Evolutionary conservation across 83 land plant species (phyloP).

Genomic region (Diphasiastrum complanatum): DNA sequence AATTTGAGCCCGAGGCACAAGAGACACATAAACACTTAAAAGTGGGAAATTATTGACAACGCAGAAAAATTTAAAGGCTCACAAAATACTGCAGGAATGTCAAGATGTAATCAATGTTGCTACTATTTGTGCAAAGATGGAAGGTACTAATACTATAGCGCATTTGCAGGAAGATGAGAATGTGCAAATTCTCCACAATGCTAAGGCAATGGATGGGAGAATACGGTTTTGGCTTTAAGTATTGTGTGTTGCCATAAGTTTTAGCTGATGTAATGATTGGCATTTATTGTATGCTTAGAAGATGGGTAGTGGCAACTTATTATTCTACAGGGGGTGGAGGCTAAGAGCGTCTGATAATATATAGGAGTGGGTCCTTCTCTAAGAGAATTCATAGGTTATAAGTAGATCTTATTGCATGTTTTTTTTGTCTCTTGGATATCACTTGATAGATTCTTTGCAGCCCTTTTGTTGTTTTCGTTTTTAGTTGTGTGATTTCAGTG

Average conservation of each 20-base stretch:
- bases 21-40: too few relatives aligned
- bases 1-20: too few relatives aligned
- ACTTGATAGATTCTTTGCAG: not conserved
- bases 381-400: conserved; percentile 31
- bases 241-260: not conserved
- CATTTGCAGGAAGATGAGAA: conserved; percentile 10
- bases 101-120: conserved; percentile 25
- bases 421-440: not conserved
- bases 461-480: too few relatives aligned
- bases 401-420: conserved; percentile 6
- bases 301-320: too few relatives aligned
- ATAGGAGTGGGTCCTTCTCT: conserved; percentile 65
- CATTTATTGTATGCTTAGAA: not conserved
- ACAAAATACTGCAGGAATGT: too few relatives aligned
- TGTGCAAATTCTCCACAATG: conserved; percentile 1
- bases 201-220: conserved; percentile 21
- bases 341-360: conserved; percentile 31
- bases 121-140: conserved; percentile 19
- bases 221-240: conserved; percentile 23
- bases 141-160: conserved; percentile 13
- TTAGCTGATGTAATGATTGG: not conserved
- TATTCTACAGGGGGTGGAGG: conserved; percentile 64
- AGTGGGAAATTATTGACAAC: too few relatives aligned
- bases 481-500: too few relatives aligned
- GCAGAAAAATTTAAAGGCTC: too few relatives aligned